Conservation (phyloP, 1,139 yeast species). For the Suhomyces taliae region DNA sequence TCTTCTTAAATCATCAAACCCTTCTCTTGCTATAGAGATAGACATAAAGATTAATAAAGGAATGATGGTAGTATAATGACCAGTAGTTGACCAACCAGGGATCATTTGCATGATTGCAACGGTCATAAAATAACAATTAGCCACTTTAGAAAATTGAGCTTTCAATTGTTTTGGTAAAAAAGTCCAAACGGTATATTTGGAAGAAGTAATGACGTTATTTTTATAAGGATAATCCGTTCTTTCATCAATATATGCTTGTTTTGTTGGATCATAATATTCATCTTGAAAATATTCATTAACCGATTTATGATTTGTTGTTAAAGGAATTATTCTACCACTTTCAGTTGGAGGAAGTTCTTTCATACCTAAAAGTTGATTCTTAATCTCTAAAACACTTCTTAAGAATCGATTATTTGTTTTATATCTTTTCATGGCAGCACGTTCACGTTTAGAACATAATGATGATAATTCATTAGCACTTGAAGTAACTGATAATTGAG, state of each 20-base stretch:
- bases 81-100: slow-evolving; percentile 97
- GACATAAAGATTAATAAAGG: slow-evolving; percentile 85
- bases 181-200: slow-evolving; percentile 78
- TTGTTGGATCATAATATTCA: slow-evolving; percentile 26
- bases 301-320: slow-evolving; percentile 41
- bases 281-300: slow-evolving; percentile 31
- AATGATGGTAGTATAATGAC: slow-evolving; percentile 90
- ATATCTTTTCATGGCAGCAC: slow-evolving; percentile 21
- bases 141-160: slow-evolving; percentile 90
- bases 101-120: slow-evolving; percentile 94
- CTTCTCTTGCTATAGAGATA: slow-evolving; percentile 92
- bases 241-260: slow-evolving; percentile 56
- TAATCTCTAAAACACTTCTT: slow-evolving; percentile 19
- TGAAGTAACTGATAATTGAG: slow-evolving; percentile 27
- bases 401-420: slow-evolving; percentile 16
- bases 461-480: slow-evolving; percentile 21
- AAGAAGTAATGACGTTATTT: slow-evolving; percentile 74
- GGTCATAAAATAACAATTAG: slow-evolving; percentile 80
- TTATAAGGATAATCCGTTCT: slow-evolving; percentile 64
- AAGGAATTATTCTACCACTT: slow-evolving; percentile 76
- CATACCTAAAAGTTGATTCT: slow-evolving; percentile 42
- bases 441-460: slow-evolving; percentile 21
- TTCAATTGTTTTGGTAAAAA: slow-evolving; percentile 85
- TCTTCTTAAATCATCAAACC: slow-evolving; percentile 87
- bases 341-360: slow-evolving; percentile 52